Conservation (phyloP, 2,329 filamentous ascomycete species). For the Trichoderma lentiforme region DNA sequence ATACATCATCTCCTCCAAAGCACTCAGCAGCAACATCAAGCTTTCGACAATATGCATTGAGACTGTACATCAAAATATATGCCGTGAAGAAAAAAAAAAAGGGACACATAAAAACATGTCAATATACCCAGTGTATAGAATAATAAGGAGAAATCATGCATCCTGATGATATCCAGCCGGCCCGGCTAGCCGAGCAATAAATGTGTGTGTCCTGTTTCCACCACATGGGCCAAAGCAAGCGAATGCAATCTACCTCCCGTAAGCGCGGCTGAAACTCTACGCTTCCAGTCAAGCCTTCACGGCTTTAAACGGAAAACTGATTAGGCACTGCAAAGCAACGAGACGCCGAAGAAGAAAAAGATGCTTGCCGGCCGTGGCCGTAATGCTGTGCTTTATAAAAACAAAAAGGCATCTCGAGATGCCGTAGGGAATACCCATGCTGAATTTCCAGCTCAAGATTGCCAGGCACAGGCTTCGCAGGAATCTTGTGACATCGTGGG, state of each 20-base stretch:
- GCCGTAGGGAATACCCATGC: not conserved
- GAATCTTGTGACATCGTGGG: slow-evolving; percentile 11
- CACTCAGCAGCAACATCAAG: not conserved
- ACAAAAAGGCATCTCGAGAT: not conserved
- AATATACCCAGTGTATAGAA: not conserved
- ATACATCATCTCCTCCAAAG: not conserved
- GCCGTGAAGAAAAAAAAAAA: not conserved
- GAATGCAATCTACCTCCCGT: slow-evolving; percentile 9
- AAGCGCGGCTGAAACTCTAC: not conserved
- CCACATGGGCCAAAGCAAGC: slow-evolving; percentile 16
- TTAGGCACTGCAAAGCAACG: not conserved
- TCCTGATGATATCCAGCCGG: not conserved
- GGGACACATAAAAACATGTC: not conserved
- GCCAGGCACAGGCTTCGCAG: slow-evolving; percentile 21
- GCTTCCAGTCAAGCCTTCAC: not conserved
- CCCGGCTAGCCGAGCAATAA: slow-evolving; percentile 7
- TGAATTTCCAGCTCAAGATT: not conserved
- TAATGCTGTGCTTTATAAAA: not conserved
- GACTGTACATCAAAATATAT: slow-evolving; percentile 1
- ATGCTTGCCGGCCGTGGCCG: not conserved
- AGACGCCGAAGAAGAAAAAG: not conserved
- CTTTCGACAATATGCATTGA: not conserved
- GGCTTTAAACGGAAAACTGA: not conserved
- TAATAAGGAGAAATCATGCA: not conserved
- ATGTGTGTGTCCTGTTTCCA: not conserved